phyloP scores from a whole-genome alignment of 805 yeast species.

The Novakomyces olei region DNA sequence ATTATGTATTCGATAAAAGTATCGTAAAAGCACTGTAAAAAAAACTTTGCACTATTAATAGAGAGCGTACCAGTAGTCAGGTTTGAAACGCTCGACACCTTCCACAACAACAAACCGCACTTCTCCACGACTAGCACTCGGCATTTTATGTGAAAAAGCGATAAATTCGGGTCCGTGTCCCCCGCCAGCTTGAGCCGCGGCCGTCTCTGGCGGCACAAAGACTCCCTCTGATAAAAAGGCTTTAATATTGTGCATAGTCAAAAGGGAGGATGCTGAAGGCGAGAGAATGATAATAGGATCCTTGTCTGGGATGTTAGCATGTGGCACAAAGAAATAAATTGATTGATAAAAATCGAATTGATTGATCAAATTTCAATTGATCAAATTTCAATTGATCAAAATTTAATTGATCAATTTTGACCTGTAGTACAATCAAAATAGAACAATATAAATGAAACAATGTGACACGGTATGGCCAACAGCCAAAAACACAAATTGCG shows the following conservation, averaged over 20 bases:
- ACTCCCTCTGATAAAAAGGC: slow-evolving; percentile 53
- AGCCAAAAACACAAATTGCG: no score
- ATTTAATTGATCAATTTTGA: no score
- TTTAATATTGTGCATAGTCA: slow-evolving; percentile 43
- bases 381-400: no score
- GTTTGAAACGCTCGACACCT: slow-evolving; percentile 70
- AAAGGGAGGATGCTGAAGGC: slow-evolving; percentile 54
- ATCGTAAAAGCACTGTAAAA: no score
- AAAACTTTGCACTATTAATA: no score
- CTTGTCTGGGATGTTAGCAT: slow-evolving; percentile 15
- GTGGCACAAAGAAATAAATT: no score
- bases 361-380: no score
- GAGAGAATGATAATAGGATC: slow-evolving; percentile 59
- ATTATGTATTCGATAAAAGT: no score
- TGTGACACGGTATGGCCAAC: no score
- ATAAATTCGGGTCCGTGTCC: slow-evolving; percentile 6
- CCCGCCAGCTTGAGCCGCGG: slow-evolving; percentile 12
- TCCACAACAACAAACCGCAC: slow-evolving; percentile 63
- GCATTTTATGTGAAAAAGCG: slow-evolving; percentile 1
- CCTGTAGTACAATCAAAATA: no score
- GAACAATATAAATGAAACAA: no score
- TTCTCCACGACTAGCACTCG: slow-evolving; percentile 18
- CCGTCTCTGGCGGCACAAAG: slow-evolving; percentile 27
- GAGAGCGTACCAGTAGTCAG: slow-evolving; percentile 99
- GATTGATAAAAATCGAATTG: no score